Conservation (phyloP, 257 asterid genomes). For the Nicotiana otophora region DNA sequence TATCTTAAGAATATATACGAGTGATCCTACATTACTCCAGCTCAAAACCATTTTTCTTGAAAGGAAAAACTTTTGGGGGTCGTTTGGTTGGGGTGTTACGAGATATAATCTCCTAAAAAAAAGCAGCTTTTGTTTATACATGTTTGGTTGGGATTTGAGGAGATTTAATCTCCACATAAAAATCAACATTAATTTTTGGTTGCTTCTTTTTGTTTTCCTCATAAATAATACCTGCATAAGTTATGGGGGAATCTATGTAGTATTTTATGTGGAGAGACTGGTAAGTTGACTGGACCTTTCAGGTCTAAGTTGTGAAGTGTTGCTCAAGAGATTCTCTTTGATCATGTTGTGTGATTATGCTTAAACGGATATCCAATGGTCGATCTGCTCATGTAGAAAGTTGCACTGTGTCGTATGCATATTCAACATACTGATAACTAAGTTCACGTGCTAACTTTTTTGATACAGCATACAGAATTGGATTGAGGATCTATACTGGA, state of each 20-base stretch:
- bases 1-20: neutral
- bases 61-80: neutral
- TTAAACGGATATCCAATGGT: neutral
- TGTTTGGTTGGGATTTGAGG: too few relatives aligned
- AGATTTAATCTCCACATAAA: too few relatives aligned
- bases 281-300: neutral
- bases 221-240: too few relatives aligned
- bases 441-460: constrained; percentile 6
- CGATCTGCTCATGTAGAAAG: neutral
- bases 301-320: neutral
- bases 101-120: too few relatives aligned
- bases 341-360: too few relatives aligned
- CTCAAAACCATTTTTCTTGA: neutral
- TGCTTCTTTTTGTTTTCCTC: too few relatives aligned
- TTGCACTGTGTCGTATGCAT: neutral
- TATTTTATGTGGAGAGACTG: neutral
- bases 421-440: neutral
- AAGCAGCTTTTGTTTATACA: too few relatives aligned
- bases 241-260: too few relatives aligned
- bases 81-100: too few relatives aligned
- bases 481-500: constrained; percentile 96
- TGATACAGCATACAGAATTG: constrained; percentile 80
- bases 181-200: too few relatives aligned
- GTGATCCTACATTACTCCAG: neutral
- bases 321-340: neutral